Base-by-base conservation (phyloP, 192 early-diverging fungal genomes). In the Backusella westeae region DNA sequence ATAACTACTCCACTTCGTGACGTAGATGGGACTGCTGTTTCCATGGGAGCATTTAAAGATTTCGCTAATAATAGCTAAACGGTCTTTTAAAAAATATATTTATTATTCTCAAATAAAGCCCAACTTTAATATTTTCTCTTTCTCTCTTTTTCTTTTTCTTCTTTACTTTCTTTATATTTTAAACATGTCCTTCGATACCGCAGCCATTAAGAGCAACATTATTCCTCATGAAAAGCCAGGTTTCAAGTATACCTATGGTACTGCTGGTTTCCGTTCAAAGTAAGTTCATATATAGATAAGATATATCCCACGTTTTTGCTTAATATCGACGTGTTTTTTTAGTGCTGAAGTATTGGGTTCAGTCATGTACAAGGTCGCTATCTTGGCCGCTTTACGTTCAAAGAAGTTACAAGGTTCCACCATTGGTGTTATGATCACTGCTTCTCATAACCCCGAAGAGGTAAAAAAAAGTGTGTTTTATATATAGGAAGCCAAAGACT, bases 351-450 rank as follows among this genome's bases (percentile, higher is more conserved):
- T 95, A 10, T 89, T 99, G 59, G 95, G 94, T 77, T 96, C 96
- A 15, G 94, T 98, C 41, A 89, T 98, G 83, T 99, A 96, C 89
- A 90, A 92, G 65, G 91, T 95, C 35, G 98, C 94, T 36, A 90
- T 99, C 46, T 83, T 99, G 52, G 97, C 96, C 14, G 92, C 91
- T 34, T 89, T 99, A 46, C 91, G 98, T 73, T 98, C 97, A 35
- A 94, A 95, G 83, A 92, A 89, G 80, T 87, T 96, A 70, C 82
- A 89, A 35, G 94, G 96, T 67, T 89, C 91, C 74, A 87, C 84
- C 68, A 96, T 99, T 75, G 98, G 98, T 70, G 91, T 95, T 44
- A 99, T 99, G 98, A 90, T 99, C 75, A 99, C 98, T 56, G 98
- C 98, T 38, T 98, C 97, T 34, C 98, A 99, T 87, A 99, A 99